Evolutionary conservation across 768 basidiomycete species (phyloP), one percentile per base, ranked within the genome.

Genomic region (Russula dissimulans): DNA sequence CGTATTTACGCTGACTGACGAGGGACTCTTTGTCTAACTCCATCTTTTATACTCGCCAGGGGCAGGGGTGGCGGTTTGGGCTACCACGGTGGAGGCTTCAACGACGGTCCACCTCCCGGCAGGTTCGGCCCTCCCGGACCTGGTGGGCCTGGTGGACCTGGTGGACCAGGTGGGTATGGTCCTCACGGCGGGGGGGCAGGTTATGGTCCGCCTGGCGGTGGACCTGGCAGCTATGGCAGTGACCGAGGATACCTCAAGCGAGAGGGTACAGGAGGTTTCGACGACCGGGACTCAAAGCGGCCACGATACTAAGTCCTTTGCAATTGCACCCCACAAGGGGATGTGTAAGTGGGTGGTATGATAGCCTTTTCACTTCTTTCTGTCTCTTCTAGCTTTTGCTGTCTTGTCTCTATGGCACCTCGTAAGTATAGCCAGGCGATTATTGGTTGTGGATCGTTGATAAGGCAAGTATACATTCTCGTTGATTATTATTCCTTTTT

Each of bases 271-370:
- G 85, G 85, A 54, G 46, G 61, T 72, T 88, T 80, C 72, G 89
- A 91, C 69, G 89, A 91, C 72, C 81, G 89, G 66, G 89, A 91
- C 66, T 68, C 78, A 38, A 92, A 92, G 74, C 86, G 90, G 69
- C 84, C 86, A 68, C 82, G 90, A 69, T 90, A 88, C 74, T 91
- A 62, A 49, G 48, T 60, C 48, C 36, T 38, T 45, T 14, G 49
- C 60, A 56, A 52, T 56, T 45, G 18, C 48, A 45, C 49, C 17
- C 38, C 36, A 51, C 15, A 38, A 41, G 45, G 51, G 45, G 22
- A 45, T 47, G 44, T 57, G 60, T 47, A 57, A 57, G 56, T 61
- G 50, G 50, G 56, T 57, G 61, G 61, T 62, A 62, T 57, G 61
- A 62, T 62, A 62, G 61, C 56, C 56, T 53, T 56, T 57, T 51